Evolutionary conservation across 306 rosid species (phyloP), one percentile per base, ranked within the genome.

Genomic region (Medicago ruthenica): DNA sequence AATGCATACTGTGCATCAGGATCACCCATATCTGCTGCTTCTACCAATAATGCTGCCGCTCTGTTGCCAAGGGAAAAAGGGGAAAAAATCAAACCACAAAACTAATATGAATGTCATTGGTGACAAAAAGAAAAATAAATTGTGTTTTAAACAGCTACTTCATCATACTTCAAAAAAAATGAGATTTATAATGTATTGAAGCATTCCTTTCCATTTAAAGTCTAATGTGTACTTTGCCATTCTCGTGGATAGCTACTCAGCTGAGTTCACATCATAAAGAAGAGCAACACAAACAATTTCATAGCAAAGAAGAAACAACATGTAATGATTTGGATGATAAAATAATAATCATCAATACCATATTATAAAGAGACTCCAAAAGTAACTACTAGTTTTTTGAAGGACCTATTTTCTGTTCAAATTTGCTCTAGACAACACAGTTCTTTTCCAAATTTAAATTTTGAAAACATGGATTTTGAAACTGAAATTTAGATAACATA

Each of bases 21-120:
- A 86, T 92, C 87, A 42, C 92, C 97, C 97, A 95, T 95, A 51
- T 95, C 90, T 20, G 98, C 98, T 37, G 98, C 97, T 85, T 95
- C 98, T 45, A 95, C 88, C 79, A 95, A 76, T 66, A 92, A 76
- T 13, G 98, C 97, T 53, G 96, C 97, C 42, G 96, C 98, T 69
- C 98, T 94, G 84, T 68, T 74, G 58, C 40, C 72, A 67, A 48
- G 15, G 39, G 41, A 60, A 72, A 79, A 74, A 51, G 40, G 45
- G 12, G 1, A 36, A 59, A 71, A 21, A 82, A 31, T 40, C 44
- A 67, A 70, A 50, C 39, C 31, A n/a, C 11, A 51, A 57, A 45
- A 65, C 7, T 6, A 16, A 42, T 12, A 47, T 45, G 44, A 15
- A 20, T 61, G 55, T 21, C 79, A 74, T 41, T 39, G 34, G 73